Conservation (phyloP, 345 rosid genomes). For the Garcia nutans region DNA sequence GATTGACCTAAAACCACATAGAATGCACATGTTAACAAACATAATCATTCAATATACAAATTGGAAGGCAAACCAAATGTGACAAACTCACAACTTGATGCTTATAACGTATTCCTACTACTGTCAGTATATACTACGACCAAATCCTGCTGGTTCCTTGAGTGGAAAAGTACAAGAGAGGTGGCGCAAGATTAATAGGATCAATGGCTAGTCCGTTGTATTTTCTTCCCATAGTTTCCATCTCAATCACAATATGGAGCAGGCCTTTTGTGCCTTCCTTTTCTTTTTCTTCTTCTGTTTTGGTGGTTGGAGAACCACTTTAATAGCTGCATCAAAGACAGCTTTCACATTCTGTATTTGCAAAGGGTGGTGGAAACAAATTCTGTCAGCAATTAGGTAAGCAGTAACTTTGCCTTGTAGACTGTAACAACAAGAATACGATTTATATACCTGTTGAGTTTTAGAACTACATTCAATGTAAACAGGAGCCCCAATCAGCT, state of each 20-base stretch:
- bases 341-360: constrained; percentile 48
- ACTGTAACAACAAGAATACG: neutral
- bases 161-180: constrained; percentile 11
- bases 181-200: constrained; percentile 20
- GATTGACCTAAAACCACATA: constrained; percentile 21
- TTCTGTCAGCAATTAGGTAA: constrained; percentile 8
- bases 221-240: constrained; percentile 17
- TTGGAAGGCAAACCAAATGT: constrained; percentile 25
- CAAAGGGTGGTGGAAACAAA: constrained; percentile 7
- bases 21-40: constrained; percentile 26
- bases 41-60: constrained; percentile 42
- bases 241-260: constrained; percentile 43
- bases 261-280: constrained; percentile 41
- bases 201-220: constrained; percentile 21
- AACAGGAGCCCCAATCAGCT: constrained; percentile 68
- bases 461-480: constrained; percentile 86
- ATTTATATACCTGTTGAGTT: constrained; percentile 65
- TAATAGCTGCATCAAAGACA: constrained; percentile 57
- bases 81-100: constrained; percentile 15
- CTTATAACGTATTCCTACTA: constrained; percentile 33
- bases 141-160: constrained; percentile 28
- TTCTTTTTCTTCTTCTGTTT: constrained; percentile 50
- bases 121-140: constrained; percentile 44
- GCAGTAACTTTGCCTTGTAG: neutral
- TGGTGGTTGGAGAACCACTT: constrained; percentile 56